These are phyloP conservation scores for Wickerhamiella brachini DNA, from an alignment of 805 yeast species.

Conservation along the genomic window DNA sequence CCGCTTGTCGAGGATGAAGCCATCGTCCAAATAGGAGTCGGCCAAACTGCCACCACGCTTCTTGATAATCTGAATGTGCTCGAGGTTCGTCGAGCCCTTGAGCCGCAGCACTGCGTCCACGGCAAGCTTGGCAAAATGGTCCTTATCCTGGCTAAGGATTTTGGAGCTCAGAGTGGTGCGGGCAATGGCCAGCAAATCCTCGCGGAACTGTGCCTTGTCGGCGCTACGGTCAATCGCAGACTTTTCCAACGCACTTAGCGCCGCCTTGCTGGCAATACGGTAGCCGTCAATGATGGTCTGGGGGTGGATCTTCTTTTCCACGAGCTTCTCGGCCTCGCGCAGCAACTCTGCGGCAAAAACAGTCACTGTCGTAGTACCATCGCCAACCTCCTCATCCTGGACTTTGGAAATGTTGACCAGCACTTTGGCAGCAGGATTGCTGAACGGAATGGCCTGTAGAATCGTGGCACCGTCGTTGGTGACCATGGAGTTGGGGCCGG, in stretches of 20 bases:
- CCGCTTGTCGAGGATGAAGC: slow-evolving; percentile 79
- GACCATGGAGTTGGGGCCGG: slow-evolving; percentile 53
- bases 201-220: slow-evolving; percentile 45
- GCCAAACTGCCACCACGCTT: slow-evolving; percentile 84
- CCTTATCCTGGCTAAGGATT: slow-evolving; percentile 88
- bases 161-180: slow-evolving; percentile 89
- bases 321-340: slow-evolving; percentile 86
- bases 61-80: slow-evolving; percentile 85
- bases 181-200: slow-evolving; percentile 76
- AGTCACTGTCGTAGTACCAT: slow-evolving; percentile 94
- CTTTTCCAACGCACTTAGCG: slow-evolving; percentile 62
- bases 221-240: slow-evolving; percentile 62
- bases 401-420: slow-evolving; percentile 88
- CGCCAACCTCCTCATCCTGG: slow-evolving; percentile 97
- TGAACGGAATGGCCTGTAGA: slow-evolving; percentile 82
- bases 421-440: slow-evolving; percentile 95
- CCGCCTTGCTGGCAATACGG: slow-evolving; percentile 78
- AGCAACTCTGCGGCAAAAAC: slow-evolving; percentile 87
- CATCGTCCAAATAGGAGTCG: slow-evolving; percentile 92
- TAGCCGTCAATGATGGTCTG: slow-evolving; percentile 95
- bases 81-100: slow-evolving; percentile 76
- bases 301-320: slow-evolving; percentile 90
- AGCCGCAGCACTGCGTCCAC: slow-evolving; percentile 87
- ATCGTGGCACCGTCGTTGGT: slow-evolving; percentile 99
- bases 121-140: slow-evolving; percentile 74